Conservation (phyloP, 768 basidiomycete species). For the Tylopilus rubrobrunneus region DNA sequence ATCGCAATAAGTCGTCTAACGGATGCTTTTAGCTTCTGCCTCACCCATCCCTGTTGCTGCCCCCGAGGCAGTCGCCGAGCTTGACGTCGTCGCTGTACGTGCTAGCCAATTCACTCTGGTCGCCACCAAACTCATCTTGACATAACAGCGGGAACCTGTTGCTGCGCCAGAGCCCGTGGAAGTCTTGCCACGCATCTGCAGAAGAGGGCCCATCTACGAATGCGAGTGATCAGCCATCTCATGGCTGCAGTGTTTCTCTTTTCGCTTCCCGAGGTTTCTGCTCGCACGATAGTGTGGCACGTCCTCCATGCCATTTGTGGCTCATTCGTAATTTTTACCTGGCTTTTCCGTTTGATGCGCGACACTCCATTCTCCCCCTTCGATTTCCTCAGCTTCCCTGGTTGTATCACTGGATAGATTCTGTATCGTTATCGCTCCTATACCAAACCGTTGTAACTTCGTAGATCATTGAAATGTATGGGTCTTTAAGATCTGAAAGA, state of each 20-base stretch:
- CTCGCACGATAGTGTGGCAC: not conserved
- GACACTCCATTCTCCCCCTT: not conserved
- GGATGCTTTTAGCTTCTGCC: slow-evolving; percentile 19
- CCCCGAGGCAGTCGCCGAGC: slow-evolving; percentile 4
- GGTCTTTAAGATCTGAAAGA: not conserved
- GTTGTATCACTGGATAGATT: slow-evolving; percentile 24
- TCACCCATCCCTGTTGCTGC: slow-evolving; percentile 25
- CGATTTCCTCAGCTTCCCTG: not conserved
- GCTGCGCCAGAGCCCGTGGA: slow-evolving; percentile 9
- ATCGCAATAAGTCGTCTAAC: not conserved
- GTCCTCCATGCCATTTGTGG: slow-evolving; percentile 1
- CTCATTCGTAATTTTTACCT: not conserved
- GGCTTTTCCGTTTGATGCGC: slow-evolving; percentile 4
- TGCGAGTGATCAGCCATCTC: slow-evolving; percentile 10
- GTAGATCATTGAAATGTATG: not conserved
- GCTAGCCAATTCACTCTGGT: fast-evolving
- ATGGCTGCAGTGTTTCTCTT: not conserved
- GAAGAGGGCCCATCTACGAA: not conserved
- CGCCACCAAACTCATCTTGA: not conserved
- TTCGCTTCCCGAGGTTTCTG: not conserved
- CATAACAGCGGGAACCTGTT: slow-evolving; percentile 11
- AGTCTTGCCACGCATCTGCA: slow-evolving; percentile 13
- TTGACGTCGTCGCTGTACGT: slow-evolving; percentile 20
- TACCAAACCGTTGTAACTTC: not conserved
- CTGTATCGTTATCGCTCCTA: slow-evolving; percentile 21